A percentile compares a stretch with the other conserved stretches of the same genome.
Conservation (phyloP, 2,329 filamentous ascomycete genomes). For the Cytospora mali region DNA sequence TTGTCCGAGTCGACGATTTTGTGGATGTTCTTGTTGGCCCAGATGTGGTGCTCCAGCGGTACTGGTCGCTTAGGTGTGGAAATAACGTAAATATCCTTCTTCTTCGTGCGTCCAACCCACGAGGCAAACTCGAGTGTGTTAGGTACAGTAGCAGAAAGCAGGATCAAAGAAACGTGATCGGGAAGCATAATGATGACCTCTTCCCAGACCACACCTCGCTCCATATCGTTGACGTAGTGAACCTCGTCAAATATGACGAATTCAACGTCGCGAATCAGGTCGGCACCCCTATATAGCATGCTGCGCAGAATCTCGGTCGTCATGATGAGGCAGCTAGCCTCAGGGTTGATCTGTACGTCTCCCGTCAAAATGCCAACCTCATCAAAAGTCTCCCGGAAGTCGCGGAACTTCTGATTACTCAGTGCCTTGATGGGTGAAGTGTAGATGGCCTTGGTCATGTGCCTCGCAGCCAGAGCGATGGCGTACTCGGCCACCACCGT, state of each 20-base stretch:
- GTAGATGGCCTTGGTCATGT: constrained; percentile 99
- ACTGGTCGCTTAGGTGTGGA: constrained; percentile 95
- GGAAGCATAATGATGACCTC: constrained; percentile 99
- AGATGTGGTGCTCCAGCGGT: constrained; percentile 92
- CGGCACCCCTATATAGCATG: constrained; percentile 96
- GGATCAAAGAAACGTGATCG: constrained; percentile 92
- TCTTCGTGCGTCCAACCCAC: constrained; percentile 97
- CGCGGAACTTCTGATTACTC: constrained; percentile 98
- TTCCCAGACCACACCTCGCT: constrained; percentile 97
- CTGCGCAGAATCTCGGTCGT: constrained; percentile 97
- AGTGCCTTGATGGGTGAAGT: constrained; percentile 98
- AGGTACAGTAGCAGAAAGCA: constrained; percentile 93
- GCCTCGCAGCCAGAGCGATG: constrained; percentile 92
- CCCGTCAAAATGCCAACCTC: constrained; percentile 97
- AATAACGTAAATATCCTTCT: constrained; percentile 98
- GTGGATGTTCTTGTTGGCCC: constrained; percentile 89
- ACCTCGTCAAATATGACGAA: constrained; percentile 99
- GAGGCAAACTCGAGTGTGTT: constrained; percentile 98
- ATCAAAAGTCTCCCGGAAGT: constrained; percentile 87
- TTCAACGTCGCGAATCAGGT: constrained; percentile 94
- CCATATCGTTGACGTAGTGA: constrained; percentile 95
- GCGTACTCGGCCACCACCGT: constrained; percentile 98
- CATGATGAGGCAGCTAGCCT: constrained; percentile 98
- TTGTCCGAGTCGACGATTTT: constrained; percentile 96
- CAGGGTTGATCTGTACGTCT: constrained; percentile 96